These are phyloP conservation scores for Podospora sp. DNA, from an alignment of 495 filamentous ascomycete species.

Conservation along the genomic window DNA sequence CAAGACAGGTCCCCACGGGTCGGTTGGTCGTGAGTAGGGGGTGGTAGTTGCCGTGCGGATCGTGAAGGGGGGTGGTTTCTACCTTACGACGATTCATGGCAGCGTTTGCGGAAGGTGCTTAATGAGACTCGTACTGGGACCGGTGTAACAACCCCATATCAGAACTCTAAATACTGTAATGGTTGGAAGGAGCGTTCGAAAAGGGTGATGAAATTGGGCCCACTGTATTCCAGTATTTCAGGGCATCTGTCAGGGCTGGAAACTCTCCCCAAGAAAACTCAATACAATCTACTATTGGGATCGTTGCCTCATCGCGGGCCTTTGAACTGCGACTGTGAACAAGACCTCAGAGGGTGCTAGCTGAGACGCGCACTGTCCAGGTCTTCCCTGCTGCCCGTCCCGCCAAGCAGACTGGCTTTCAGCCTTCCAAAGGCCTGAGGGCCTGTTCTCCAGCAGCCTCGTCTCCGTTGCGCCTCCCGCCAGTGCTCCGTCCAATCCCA, in stretches of 20 bases:
- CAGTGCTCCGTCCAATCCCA: not conserved
- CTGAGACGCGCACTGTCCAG: not conserved
- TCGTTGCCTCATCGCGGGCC: not conserved
- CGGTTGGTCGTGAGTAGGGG: constrained; percentile 5
- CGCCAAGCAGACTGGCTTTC: not conserved
- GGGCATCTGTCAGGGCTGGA: no score
- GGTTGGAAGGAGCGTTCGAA: no score
- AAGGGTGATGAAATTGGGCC: no score
- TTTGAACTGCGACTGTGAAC: not conserved
- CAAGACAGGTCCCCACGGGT: constrained; percentile 1
- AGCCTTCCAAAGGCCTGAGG: not conserved
- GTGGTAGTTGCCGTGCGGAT: not conserved
- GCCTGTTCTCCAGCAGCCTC: constrained; percentile 7
- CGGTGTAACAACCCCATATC: no score
- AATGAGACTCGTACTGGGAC: not conserved
- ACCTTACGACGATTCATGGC: not conserved
- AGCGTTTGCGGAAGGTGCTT: not conserved
- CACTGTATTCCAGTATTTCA: no score
- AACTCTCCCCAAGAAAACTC: no score
- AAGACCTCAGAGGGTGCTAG: not conserved
- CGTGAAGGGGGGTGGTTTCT: not conserved
- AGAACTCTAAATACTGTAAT: no score
- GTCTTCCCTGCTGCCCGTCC: not conserved
- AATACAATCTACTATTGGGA: not conserved
- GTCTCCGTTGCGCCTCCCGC: not conserved